Evolutionary conservation across 2,329 filamentous ascomycete genomes (phyloP).

Genomic region (Verticillium zaregamsianum): DNA sequence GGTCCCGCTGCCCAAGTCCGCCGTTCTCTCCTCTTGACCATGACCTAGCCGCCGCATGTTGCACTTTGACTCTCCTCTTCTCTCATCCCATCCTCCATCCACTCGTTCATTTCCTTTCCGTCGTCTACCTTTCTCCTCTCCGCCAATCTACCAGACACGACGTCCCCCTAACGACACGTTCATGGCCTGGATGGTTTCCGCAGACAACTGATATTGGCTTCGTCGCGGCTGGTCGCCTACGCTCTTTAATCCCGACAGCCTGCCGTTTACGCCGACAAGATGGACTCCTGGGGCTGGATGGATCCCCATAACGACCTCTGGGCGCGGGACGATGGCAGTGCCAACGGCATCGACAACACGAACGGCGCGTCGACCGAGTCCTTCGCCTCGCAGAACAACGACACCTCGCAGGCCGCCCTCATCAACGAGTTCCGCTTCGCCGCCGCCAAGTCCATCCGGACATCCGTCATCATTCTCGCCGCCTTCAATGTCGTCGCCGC

Average conservation of each 20-base stretch:
- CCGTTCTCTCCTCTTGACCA: constrained; percentile 7
- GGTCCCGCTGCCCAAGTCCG: constrained; percentile 21
- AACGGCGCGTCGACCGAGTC: constrained; percentile 18
- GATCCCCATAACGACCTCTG: constrained; percentile 17
- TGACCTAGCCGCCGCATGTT: constrained; percentile 3
- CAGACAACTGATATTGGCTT: constrained; percentile 12
- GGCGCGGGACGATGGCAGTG: constrained; percentile 20
- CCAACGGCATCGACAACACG: constrained; percentile 23
- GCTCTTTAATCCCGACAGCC: not conserved
- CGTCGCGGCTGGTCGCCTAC: constrained; percentile 2
- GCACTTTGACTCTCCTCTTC: constrained; percentile 15
- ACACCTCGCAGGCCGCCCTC: constrained; percentile 40
- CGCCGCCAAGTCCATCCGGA: constrained; percentile 53
- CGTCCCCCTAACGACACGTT: constrained; percentile 18
- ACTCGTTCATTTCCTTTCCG: constrained; percentile 5
- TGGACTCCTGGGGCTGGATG: constrained; percentile 17
- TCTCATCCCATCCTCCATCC: constrained; percentile 17
- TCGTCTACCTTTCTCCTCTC: constrained; percentile 12
- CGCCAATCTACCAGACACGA: constrained; percentile 15
- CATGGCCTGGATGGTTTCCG: constrained; percentile 34
- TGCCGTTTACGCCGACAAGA: constrained; percentile 2
- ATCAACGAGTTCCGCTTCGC: constrained; percentile 49
- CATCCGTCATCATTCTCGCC: constrained; percentile 57
- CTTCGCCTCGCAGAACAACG: constrained; percentile 21
- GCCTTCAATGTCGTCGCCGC: constrained; percentile 58